Base-by-base conservation (phyloP, 2,329 filamentous ascomycete species). In the Tothia fuscella region DNA sequence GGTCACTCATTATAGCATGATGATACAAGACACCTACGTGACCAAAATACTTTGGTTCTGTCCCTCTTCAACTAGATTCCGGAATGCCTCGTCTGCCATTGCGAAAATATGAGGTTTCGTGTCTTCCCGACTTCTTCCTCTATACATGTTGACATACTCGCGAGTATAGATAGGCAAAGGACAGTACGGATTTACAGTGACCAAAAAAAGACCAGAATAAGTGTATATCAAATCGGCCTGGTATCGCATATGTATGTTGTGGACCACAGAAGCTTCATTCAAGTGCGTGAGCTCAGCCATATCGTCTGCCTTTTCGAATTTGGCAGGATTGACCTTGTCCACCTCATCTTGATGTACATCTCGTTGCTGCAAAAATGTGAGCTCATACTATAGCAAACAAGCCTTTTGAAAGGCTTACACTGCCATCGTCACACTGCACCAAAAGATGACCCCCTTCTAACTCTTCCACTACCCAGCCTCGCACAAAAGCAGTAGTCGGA, bases 211-310 rank as follows among this genome's bases (percentile, higher is more conserved):
- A 0, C 91, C 91, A 0, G 91, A 98, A 61, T 98, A 98, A 17
- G 91, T 98, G 59, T 82, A 98, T 51, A 98, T 98, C 47, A 98
- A 67, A 63, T 98, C 91, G 33, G 91, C 76, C 60, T 95, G 86
- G 59, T 98, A 98, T 62, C 91, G 74, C 70, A 85, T 89, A 51
- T 93, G 82, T 44, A 98, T 73, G 57, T 98, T 98, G 65, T 98
- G 88, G 39, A 98, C 88, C 39, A 98, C 91, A 0, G 91, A 96
- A 17, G 89, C 84, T 65, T 98, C 91, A 63, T 98, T 98, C 49
- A 98, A 69, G 62, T 98, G 91, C 5, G 91, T 98, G 56, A 98
- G 73, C 61, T 98, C 91, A 19, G 93, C 91, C 91, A 98, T 98
- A 62, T 98, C 93, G 65, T 93, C 87, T 49, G 89, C 89, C 64